Evolutionary conservation across 1,284 basidiomycete genomes (phyloP), one percentile per base, ranked within the genome.

Genomic region (Puccinia hordei): DNA sequence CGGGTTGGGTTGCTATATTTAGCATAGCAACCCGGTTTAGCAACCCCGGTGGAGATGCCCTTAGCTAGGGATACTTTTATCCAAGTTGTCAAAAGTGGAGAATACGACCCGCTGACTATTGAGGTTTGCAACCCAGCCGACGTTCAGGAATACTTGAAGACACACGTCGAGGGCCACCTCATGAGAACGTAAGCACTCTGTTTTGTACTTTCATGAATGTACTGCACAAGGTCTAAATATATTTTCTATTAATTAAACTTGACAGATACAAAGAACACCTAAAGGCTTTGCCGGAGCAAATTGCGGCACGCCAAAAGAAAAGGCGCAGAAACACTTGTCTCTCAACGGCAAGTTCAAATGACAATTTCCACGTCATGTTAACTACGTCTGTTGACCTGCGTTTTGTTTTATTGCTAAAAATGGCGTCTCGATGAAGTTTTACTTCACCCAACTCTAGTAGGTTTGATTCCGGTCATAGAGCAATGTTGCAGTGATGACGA

Each of bases 31-130:
- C n/a, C n/a, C n/a, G n/a, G n/a, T n/a, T n/a, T n/a, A n/a, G n/a
- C n/a, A n/a, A n/a, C n/a, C n/a, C n/a, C n/a, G n/a, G n/a, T n/a
- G n/a, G n/a, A n/a, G n/a, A n/a, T n/a, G n/a, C n/a, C n/a, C n/a
- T n/a, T 77, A 19, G 44, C 75, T 8, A 38, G 15, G 17, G 38
- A 22, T 12, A 49, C 35, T 46, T 77, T 77, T 30, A 66, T 57
- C 17, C 24, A 33, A 68, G 5, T 77, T 2, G 61, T 77, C 9
- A 27, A 22, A 55, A 55, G 63, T 27, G 35, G 51, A 22, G 63
- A 77, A 69, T 77, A 77, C 57, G 30, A 55, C 3, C 61, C 49
- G 3, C 17, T 74, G 13, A 49, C 53, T n/a, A 3, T 27, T 0
- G 73, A 74, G 38, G 22, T 68, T 27, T 63, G 30, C 5, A n/a